Evolutionary conservation across 139 green algal species (phyloP), one percentile per base, ranked within the genome.

Genomic region (Tetradesmus lagerheimii): DNA sequence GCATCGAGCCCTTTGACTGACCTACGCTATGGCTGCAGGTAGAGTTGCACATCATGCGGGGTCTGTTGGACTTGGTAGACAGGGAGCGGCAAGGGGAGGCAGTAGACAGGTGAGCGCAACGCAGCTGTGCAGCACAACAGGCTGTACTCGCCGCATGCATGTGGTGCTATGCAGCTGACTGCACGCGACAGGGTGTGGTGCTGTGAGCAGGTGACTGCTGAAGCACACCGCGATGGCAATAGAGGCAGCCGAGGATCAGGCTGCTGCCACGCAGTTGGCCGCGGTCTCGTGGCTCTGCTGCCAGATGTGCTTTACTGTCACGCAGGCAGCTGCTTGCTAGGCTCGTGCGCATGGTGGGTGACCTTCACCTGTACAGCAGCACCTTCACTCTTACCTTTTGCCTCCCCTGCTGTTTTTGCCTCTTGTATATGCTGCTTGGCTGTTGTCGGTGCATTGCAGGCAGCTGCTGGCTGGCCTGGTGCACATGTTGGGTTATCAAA

Each of bases 1-100:
- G n/a, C n/a, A n/a, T n/a, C n/a, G n/a, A n/a, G n/a, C n/a, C n/a
- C n/a, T n/a, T n/a, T n/a, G n/a, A n/a, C n/a, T 74, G 18, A n/a
- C 27, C 6, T n/a, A 14, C 62, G 18, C 20, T 29, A 34, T 74
- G 62, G 12, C 74, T 62, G 12, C 95, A 97, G 95, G 96, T 98
- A 37, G 88, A 96, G 75, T 18, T 75, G 0, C 95, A 93, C 64
- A 94, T 93, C 4, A 90, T 97, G 85, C 84, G 93, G 23, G 96
- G 96, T 0, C 88, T 98, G 77, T 90, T 99, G 53, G 75, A 80
- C 16, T 89, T 97, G 14, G 91, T 99, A 0, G 93, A 97, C 76
- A 90, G 93, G 1, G 97, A 99, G 85, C 93, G 97, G 9, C 77
- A 86, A 15, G 97, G 97, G 0, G 96, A 98, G 82, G 89, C 94